Evolutionary conservation across 768 basidiomycete genomes (phyloP), one percentile per base, ranked within the genome.

Genomic region (Pulveroboletus sp.): DNA sequence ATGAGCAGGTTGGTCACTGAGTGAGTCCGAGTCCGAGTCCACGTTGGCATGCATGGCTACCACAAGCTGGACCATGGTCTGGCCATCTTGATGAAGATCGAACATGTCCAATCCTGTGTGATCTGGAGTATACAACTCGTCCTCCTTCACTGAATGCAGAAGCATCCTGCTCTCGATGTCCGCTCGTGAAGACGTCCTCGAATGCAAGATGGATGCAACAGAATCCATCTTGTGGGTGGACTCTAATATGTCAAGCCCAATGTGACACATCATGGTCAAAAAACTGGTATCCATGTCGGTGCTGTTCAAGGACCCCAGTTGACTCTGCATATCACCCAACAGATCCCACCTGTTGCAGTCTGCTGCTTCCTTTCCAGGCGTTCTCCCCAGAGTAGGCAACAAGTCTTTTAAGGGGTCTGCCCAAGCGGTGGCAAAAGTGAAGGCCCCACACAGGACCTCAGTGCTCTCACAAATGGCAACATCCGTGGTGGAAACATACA

Each of bases 291-390:
- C n/a, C n/a, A n/a, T 85, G 2, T 78, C 65, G 53, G 39, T 39
- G 26, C 49, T 63, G 6, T 38, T 42, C 17, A 36, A 39, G 38
- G 62, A 55, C 17, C 53, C 60, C 2, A 61, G 43, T 20, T 68
- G 74, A 42, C 62, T 69, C 55, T 79, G 77, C 20, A 76, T 71
- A 50, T 79, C 76, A 20, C 76, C 78, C 17, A 91, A 68, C 3
- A 90, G 70, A 63, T 85, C 83, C 26, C 73, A 73, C 43, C 79
- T 76, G 44, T 92, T 88, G 13, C 85, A 76, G 11, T 77, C 73
- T 1, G 86, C 86, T 4, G 88, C 89, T 51, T 83, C 81, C 60
- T 79, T 84, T 26, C 75, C 76, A 0, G 91, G 91, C 4, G 90
- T 90, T 51, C 80, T 77, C 0, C 79, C 77, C 6, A 80, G 58